Conservation (phyloP, 2,329 filamentous ascomycete species). For the Fusarium zealandicum region DNA sequence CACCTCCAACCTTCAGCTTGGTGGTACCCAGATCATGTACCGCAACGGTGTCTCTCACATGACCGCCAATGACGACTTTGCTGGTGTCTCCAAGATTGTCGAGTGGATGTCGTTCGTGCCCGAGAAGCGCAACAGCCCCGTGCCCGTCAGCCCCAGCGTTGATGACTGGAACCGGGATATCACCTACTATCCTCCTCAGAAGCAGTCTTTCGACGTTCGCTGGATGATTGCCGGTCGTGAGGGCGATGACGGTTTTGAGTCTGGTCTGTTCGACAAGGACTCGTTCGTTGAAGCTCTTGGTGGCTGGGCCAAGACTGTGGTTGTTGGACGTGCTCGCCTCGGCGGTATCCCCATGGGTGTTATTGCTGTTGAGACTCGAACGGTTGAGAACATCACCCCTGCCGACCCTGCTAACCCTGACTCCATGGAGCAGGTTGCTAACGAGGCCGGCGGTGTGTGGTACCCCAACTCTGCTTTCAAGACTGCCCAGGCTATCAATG, state of each 20-base stretch:
- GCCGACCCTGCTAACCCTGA: conserved; percentile 98
- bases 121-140: conserved; percentile 90
- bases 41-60: conserved; percentile 99
- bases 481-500: conserved; percentile 97
- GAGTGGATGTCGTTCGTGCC: conserved; percentile 98
- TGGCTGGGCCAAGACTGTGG: conserved; percentile 96
- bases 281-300: conserved; percentile 97
- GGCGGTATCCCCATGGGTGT: conserved; percentile 98
- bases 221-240: conserved; percentile 91
- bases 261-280: conserved; percentile 93
- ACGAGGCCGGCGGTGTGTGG: conserved; percentile 98
- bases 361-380: conserved; percentile 93
- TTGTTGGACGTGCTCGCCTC: conserved; percentile 93
- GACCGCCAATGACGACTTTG: conserved; percentile 97
- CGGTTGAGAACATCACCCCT: conserved; percentile 95
- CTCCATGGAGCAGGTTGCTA: conserved; percentile 93
- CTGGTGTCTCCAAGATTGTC: conserved; percentile 96
- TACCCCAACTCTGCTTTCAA: conserved; percentile 99
- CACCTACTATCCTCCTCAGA: conserved; percentile 80
- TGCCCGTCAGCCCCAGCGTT: conserved; percentile 86
- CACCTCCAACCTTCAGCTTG: conserved; percentile 97
- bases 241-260: conserved; percentile 77
- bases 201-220: conserved; percentile 89
- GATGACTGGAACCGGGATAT: conserved; percentile 95
- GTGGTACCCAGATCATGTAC: conserved; percentile 99